A percentile compares a stretch with the other conserved stretches of the same genome.
Conservation (phyloP, 202 grass and related monocot species). For the Digitaria exilis region DNA sequence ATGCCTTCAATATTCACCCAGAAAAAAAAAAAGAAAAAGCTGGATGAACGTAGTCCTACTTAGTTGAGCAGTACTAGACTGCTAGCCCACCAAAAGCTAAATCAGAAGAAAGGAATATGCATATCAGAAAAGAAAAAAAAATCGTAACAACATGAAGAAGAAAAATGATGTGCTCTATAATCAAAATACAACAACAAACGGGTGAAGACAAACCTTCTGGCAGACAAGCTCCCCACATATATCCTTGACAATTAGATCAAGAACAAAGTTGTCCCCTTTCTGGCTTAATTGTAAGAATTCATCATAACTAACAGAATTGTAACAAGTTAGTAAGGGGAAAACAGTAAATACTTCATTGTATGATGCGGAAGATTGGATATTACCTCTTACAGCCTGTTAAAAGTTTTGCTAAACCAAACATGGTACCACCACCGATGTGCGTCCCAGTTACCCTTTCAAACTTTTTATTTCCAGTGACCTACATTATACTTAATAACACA, state of each 20-base stretch:
- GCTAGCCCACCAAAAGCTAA: background rate
- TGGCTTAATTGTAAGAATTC: conserved; percentile 97
- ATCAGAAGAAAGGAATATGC: conserved; percentile 12
- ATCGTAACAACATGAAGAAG: background rate
- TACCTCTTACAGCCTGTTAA: conserved; percentile 96
- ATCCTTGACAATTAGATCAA: conserved; percentile 97
- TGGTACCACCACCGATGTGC: conserved; percentile 92
- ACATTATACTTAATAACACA: conserved; percentile 48
- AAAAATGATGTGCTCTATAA: background rate
- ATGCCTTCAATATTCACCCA: conserved; percentile 11
- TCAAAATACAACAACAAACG: background rate
- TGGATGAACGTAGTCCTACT: background rate
- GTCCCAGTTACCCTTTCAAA: conserved; percentile 98
- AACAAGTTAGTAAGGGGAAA: conserved; percentile 48
- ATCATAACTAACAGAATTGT: conserved; percentile 77
- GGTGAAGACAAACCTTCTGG: conserved; percentile 61
- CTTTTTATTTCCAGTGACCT: conserved; percentile 83
- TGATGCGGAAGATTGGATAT: conserved; percentile 1
- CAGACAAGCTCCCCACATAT: conserved; percentile 96
- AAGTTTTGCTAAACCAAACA: conserved; percentile 97
- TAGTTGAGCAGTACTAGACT: conserved; percentile 1
- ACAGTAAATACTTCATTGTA: conserved; percentile 17
- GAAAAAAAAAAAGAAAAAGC: background rate
- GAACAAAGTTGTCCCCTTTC: conserved; percentile 95
- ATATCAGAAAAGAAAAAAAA: background rate